Evolutionary conservation across 179 eudicot genomes (phyloP).

Genomic region (Heliamphora pulchella): DNA sequence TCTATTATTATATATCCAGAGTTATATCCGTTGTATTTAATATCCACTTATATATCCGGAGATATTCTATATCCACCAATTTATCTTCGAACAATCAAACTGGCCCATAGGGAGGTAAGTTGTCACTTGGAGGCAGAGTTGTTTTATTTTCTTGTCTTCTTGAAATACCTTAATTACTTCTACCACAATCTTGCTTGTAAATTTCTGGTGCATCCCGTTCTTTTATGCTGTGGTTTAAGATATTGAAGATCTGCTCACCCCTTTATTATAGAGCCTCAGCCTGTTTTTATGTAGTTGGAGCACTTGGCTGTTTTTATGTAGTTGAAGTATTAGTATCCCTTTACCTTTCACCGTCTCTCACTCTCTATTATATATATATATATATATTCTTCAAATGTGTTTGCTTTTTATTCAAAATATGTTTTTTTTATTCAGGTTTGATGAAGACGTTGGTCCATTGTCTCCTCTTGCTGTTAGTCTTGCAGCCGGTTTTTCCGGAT

Average conservation of each 20-base stretch:
- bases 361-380: no score
- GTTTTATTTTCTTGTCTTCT: not conserved
- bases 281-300: not conserved
- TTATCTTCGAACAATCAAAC: no score
- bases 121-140: not conserved
- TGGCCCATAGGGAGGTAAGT: not conserved
- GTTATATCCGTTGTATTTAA: no score
- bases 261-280: not conserved
- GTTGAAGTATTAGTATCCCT: not conserved
- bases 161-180: not conserved
- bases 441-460: slow-evolving; percentile 68
- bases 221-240: not conserved
- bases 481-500: slow-evolving; percentile 84
- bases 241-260: not conserved
- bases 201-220: not conserved
- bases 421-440: slow-evolving; percentile 25
- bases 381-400: not conserved
- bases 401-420: not conserved
- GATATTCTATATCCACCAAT: no score
- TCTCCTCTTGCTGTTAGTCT: slow-evolving; percentile 70
- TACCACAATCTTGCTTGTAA: not conserved
- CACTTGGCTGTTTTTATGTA: not conserved
- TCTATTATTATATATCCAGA: no score
- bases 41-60: no score
- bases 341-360: not conserved